Evolutionary conservation across 2,329 filamentous ascomycete genomes (phyloP), one percentile per base, ranked within the genome.

Genomic region (Phyllosticta paracitricarpa): DNA sequence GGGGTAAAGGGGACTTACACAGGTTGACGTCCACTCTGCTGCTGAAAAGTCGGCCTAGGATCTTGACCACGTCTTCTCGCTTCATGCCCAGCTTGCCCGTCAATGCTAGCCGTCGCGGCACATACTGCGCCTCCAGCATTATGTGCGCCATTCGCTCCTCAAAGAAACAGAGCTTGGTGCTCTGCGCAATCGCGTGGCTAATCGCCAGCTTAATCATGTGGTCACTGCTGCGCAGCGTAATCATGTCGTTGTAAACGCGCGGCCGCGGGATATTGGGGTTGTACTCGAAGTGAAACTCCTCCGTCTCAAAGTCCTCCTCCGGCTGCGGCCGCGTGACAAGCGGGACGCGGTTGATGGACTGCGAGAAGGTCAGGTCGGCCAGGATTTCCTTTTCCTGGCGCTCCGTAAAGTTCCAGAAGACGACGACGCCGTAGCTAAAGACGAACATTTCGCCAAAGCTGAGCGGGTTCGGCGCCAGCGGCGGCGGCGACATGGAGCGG

Each of bases 161-260:
- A 69, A 99, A 99, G 72, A 94, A 91, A 71, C 89, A 94, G 51
- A 99, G 79, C 74, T 97, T 97, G 0, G 94, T 99, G 73, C 92
- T 97, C 75, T 99, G 94, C 0, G 91, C 91, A 67, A 99, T 97
- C 48, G 92, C 94, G 72, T 99, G 94, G 73, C 89, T 95, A 78
- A 99, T 99, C 35, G 93, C 91, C 17, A 99, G 81, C 76, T 97
- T 97, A 72, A 97, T 96, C 93, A 99, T 97, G 76, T 99, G 94
- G 76, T 99, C 94, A 51, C 90, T 87, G 63, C 91, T 95, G 64
- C 95, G 83, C 54, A 99, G 79, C 0, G 94, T 99, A 68, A 99
- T 97, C 94, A 99, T 99, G 74, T 99, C 94, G 76, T 99, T 97
- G 78, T 95, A 99, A 30, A 99, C 89, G 61, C 94, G 84, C 4